Base-by-base conservation (phyloP, 441 rosid genomes). In the Monsonia emarginata region DNA sequence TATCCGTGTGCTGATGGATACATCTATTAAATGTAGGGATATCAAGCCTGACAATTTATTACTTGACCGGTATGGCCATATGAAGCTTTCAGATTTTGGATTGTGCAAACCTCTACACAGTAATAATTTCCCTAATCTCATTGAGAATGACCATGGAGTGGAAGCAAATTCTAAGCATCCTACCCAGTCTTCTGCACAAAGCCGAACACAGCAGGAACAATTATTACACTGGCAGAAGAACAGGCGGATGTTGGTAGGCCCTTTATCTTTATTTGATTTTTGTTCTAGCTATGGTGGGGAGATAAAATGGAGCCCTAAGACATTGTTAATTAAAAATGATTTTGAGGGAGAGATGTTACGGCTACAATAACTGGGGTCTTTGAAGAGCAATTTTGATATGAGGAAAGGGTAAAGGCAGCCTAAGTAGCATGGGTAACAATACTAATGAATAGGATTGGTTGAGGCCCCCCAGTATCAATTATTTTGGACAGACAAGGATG, bases 41-140 rank as follows among this genome's bases (percentile, higher is more conserved):
- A 73, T 73, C 36, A 73, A 73, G 61, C 72, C 76, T 5, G 76
- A 72, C 66, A 73, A 73, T 34, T 72, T 73, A 68, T 61, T 74
- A n/a, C 65, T 74, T 63, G 73, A 74, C 63, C 69, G 52, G 32
- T 64, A 60, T 59, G 77, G 77, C 61, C 73, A 74, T 63, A 64
- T 74, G 72, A 74, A 74, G 77, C 69, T 74, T n/a, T 68, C 77
- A 24, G 77, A 74, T 40, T 74, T 74, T 48, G 77, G 77, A n/a
- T 68, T 74, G 36, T 74, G 69, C 66, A 74, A 74, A 22, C 72
- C 76, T 22, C 63, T 74, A 18, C 71, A 74, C 69, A 68, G 77
- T 57, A 68, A 64, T 22, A 69, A 54, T 61, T 68, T 74, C 32
- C 66, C 72, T 16, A 58, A 72, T 44, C 66, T 76, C 32, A 62